Evolutionary conservation across 129 eudicot genomes (phyloP), one percentile per base, ranked within the genome.

Genomic region (Gnaphalium uliginosum): DNA sequence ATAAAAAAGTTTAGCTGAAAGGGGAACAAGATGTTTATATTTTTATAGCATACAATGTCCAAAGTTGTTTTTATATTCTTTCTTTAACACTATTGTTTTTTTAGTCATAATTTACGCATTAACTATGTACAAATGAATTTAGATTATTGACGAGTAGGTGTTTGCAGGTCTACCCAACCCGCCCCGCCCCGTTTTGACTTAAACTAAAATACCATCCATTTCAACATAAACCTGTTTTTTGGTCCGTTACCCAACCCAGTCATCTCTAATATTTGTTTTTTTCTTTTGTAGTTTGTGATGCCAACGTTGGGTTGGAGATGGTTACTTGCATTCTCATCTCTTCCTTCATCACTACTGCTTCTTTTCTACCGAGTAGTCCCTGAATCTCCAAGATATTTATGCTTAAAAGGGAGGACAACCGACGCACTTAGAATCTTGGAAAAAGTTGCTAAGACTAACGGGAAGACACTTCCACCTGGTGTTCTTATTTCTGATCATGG

Each of bases 291-390:
- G 97, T 74, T 88, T 84, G 86, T 91, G 79, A 91, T 91, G 97
- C 96, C 96, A 33, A 80, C 87, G 29, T 76, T 88, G 77, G 96
- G 95, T 67, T 91, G 97, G 97, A 86, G 97, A 74, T 89, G 97
- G 97, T 82, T 91, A 61, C 92, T 91, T 63, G 97, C 87, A 26
- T 63, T 91, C 66, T 89, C 97, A 79, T 80, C 96, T 60, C 66
- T 91, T 51, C 96, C 97, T 37, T 83, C 95, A 54, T 83, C 82
- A 35, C 61, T 83, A 64, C 83, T 89, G 51, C 92, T 88, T 68
- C 10, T 85, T 59, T 86, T 89, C 75, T 85, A 83, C 69, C 63
- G 75, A 3, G 35, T 79, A 61, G 76, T 85, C 57, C 97, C 95
- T 1, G 97, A 91, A 69, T 91, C 97, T 26, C 97, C 97, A 22